phyloP scores from a whole-genome alignment of 2,329 filamentous ascomycete species.

The Penicillium sclerotiorum region DNA sequence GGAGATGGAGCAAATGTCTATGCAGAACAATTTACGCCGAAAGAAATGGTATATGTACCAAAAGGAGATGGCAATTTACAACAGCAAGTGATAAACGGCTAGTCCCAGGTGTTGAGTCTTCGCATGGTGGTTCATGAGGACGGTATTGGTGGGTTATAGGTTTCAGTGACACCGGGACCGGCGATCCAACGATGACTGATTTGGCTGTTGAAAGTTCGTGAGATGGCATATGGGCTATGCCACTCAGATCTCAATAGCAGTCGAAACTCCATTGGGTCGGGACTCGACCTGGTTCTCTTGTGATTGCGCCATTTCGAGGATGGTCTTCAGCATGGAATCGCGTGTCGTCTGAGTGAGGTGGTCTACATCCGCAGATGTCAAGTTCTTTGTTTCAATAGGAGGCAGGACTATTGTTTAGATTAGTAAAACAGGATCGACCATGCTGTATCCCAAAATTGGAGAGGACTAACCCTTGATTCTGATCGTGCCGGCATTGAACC shows the following conservation, averaged over 20 bases:
- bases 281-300: slow-evolving; percentile 24
- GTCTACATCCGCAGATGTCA: slow-evolving; percentile 77
- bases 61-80: slow-evolving; percentile 10
- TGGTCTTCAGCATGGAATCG: slow-evolving; percentile 71
- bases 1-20: slow-evolving; percentile 1
- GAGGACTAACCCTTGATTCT: slow-evolving; percentile 68
- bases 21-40: slow-evolving; percentile 1
- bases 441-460: neutral
- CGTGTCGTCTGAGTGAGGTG: slow-evolving; percentile 68
- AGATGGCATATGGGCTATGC: neutral
- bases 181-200: neutral
- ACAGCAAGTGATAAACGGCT: neutral
- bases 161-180: too few species aligned
- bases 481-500: slow-evolving; percentile 70
- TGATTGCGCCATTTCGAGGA: slow-evolving; percentile 46
- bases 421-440: neutral
- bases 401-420: slow-evolving; percentile 64
- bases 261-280: slow-evolving; percentile 30
- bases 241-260: slow-evolving; percentile 40
- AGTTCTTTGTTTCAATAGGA: slow-evolving; percentile 74
- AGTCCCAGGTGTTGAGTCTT: too few species aligned
- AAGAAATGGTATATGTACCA: slow-evolving; percentile 10
- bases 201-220: neutral
- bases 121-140: neutral
- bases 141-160: too few species aligned